These are phyloP conservation scores for Plasmodium fragile DNA, from an alignment of 169 alveolate genomes.

Conservation along the genomic window DNA sequence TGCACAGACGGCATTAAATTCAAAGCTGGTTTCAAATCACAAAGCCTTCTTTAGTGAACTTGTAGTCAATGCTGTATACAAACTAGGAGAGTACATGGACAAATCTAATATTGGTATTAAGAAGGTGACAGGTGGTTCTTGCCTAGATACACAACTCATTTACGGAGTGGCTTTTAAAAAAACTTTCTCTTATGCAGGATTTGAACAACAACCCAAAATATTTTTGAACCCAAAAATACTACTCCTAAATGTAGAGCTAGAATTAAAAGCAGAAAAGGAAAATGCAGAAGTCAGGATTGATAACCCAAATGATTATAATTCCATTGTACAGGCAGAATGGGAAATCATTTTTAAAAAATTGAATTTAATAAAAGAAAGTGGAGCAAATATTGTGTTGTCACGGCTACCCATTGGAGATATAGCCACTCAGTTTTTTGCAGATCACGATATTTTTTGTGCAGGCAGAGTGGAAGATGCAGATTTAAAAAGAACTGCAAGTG, in stretches of 20 bases:
- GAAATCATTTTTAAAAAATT: slow-evolving; percentile 95
- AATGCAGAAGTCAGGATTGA: slow-evolving; percentile 98
- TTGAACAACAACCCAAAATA: slow-evolving; percentile 98
- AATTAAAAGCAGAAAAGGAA: slow-evolving; percentile 98
- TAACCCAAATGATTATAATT: slow-evolving; percentile 94
- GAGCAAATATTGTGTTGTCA: slow-evolving; percentile 95
- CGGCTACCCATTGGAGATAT: slow-evolving; percentile 98
- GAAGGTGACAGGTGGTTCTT: slow-evolving; percentile 98
- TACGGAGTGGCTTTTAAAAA: slow-evolving; percentile 98
- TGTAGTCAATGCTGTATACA: slow-evolving; percentile 97
- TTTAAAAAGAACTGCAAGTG: slow-evolving; percentile 93
- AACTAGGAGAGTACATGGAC: slow-evolving; percentile 93
- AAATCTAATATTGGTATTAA: slow-evolving; percentile 96
- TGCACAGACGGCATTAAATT: slow-evolving; percentile 98
- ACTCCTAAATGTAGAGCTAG: slow-evolving; percentile 96
- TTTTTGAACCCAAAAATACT: slow-evolving; percentile 95
- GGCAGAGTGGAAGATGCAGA: slow-evolving; percentile 98
- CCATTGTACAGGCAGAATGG: slow-evolving; percentile 99
- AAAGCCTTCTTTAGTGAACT: slow-evolving; percentile 95
- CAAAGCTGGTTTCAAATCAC: slow-evolving; percentile 95
- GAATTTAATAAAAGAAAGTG: slow-evolving; percentile 92
- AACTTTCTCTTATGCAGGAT: slow-evolving; percentile 99
- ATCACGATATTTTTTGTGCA: slow-evolving; percentile 95
- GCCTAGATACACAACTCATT: slow-evolving; percentile 92
- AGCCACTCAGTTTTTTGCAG: slow-evolving; percentile 99